These are phyloP conservation scores for Aspergillus hortae DNA, from an alignment of 2,329 filamentous ascomycete genomes.

Conservation along the genomic window DNA sequence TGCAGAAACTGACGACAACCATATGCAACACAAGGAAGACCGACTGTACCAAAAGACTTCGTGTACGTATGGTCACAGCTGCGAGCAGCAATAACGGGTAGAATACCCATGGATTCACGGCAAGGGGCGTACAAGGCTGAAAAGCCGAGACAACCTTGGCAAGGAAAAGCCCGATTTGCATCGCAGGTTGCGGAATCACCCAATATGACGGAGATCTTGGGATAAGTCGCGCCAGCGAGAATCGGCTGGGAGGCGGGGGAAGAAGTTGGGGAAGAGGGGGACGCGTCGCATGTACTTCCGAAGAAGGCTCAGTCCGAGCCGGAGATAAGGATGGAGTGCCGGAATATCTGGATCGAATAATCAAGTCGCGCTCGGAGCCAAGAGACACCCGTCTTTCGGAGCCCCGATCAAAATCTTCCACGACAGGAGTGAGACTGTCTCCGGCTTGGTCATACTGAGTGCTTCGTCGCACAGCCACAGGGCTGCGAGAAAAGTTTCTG, in stretches of 20 bases:
- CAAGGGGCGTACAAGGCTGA: conserved; percentile 68
- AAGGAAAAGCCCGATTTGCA: conserved; percentile 62
- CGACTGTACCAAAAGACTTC: conserved; percentile 36
- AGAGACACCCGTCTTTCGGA: conserved; percentile 17
- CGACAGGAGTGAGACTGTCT: conserved; percentile 13
- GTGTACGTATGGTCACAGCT: conserved; percentile 55
- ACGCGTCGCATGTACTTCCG: conserved; percentile 14
- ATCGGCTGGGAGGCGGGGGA: conserved; percentile 38
- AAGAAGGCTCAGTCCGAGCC: conserved; percentile 10
- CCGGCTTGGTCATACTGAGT: conserved; percentile 24
- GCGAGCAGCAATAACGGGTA: conserved; percentile 68
- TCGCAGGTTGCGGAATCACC: conserved; percentile 32
- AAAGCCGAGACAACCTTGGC: conserved; percentile 65
- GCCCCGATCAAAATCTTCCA: conserved; percentile 9
- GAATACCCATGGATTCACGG: conserved; percentile 60
- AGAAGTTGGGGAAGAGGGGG: conserved; percentile 35
- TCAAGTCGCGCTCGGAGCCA: conserved; percentile 28
- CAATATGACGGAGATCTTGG: conserved; percentile 22
- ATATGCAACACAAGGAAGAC: conserved; percentile 48
- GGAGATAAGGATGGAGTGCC: conserved; percentile 24
- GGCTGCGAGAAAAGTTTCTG: conserved; percentile 20
- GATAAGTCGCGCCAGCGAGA: conserved; percentile 18
- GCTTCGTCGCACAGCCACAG: conserved; percentile 21
- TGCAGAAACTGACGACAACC: conserved; percentile 39
- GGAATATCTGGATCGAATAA: conserved; percentile 30